Percentiles rank a stretch among this genome's conserved stretches.
Conservation (phyloP, 805 yeast species). For the Diddensiella caesifluorescens region DNA sequence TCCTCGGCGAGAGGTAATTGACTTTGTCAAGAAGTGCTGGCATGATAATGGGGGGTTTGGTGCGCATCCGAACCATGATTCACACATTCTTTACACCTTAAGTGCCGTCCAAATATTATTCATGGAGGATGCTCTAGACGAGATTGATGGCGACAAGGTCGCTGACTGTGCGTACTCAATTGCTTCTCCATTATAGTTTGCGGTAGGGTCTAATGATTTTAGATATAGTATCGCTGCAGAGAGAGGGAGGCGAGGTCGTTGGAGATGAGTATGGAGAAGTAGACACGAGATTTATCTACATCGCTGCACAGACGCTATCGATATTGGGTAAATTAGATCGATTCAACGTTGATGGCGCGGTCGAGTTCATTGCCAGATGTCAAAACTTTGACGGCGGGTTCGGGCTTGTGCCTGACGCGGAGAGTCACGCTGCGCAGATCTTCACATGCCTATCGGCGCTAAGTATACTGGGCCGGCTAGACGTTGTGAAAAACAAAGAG, state of each 20-base stretch:
- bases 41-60: slow-evolving; percentile 64
- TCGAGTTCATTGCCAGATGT: slow-evolving; percentile 59
- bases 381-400: slow-evolving; percentile 94
- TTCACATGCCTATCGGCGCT: slow-evolving; percentile 81
- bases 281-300: slow-evolving; percentile 86
- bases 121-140: slow-evolving; percentile 55
- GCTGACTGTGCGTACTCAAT: slow-evolving; percentile 34
- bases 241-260: slow-evolving; percentile 64
- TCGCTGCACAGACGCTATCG: slow-evolving; percentile 68
- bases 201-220: slow-evolving; percentile 9
- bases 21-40: slow-evolving; percentile 67
- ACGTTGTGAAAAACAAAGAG: slow-evolving; percentile 39
- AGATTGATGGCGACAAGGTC: slow-evolving; percentile 32
- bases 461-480: slow-evolving; percentile 58
- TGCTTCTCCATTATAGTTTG: not conserved
- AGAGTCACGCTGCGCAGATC: slow-evolving; percentile 88
- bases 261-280: slow-evolving; percentile 93
- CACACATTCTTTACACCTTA: slow-evolving; percentile 77
- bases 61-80: slow-evolving; percentile 83
- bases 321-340: slow-evolving; percentile 57
- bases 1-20: slow-evolving; percentile 54
- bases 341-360: slow-evolving; percentile 46
- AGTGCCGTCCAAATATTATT: slow-evolving; percentile 80
- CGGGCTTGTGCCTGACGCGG: slow-evolving; percentile 92
- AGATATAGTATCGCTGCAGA: slow-evolving; percentile 41